phyloP scores from a whole-genome alignment of 1,139 yeast species.

The Candida dubliniensis region DNA sequence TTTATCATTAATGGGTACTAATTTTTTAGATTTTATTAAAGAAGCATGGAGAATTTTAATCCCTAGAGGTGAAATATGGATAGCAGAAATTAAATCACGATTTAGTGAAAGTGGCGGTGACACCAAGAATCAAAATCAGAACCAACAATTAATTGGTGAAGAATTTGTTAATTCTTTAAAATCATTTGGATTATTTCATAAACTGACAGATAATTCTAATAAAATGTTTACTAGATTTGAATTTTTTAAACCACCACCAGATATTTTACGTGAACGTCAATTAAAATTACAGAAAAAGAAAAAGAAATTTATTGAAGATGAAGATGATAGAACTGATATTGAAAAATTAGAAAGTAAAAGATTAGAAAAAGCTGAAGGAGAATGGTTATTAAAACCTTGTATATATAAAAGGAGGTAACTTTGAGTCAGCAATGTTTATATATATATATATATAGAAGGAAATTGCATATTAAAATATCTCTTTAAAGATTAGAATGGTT shows the following conservation, averaged over 20 bases:
- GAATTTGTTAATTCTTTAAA: slow-evolving; percentile 81
- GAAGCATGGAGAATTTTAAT: slow-evolving; percentile 88
- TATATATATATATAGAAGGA: no score
- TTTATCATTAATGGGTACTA: slow-evolving; percentile 95
- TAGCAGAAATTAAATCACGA: slow-evolving; percentile 93
- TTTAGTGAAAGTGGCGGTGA: slow-evolving; percentile 55
- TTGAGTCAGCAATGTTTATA: not conserved
- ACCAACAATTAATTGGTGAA: slow-evolving; percentile 50
- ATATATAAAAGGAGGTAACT: slow-evolving; percentile 82
- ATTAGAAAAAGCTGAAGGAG: slow-evolving; percentile 66
- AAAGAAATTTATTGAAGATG: slow-evolving; percentile 71
- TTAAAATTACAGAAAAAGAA: slow-evolving; percentile 63
- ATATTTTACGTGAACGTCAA: slow-evolving; percentile 63
- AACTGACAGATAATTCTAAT: slow-evolving; percentile 80
- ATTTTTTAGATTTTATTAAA: slow-evolving; percentile 82
- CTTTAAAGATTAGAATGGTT: no score
- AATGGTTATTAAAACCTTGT: slow-evolving; percentile 93
- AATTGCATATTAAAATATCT: no score
- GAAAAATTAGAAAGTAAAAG: slow-evolving; percentile 60
- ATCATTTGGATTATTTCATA: slow-evolving; percentile 81
- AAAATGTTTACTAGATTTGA: slow-evolving; percentile 95
- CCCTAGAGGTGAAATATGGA: slow-evolving; percentile 95
- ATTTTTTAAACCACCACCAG: slow-evolving; percentile 82
- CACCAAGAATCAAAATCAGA: slow-evolving; percentile 17
- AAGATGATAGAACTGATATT: slow-evolving; percentile 64